Percentiles rank a stretch among this genome's conserved stretches.
These are phyloP conservation scores for Chondrus crispus DNA, from an alignment of 23 red algal species.

Conservation along the genomic window DNA sequence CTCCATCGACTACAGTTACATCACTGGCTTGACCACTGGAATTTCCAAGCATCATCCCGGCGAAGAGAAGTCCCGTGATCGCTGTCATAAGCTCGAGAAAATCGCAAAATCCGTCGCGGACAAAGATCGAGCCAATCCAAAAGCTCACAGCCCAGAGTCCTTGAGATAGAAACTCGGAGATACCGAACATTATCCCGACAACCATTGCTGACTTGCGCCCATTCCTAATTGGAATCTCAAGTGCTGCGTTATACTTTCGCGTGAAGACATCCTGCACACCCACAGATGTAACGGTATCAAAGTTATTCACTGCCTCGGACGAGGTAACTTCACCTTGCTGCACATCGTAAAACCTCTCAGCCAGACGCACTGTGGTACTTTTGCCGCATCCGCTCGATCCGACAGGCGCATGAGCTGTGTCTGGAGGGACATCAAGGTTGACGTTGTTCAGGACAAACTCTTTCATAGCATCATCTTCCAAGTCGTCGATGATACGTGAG, in stretches of 20 bases:
- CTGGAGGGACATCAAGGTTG: slow-evolving; percentile 47
- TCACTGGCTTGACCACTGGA: no score
- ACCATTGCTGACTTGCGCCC: slow-evolving; percentile 37
- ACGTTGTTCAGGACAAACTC: slow-evolving; percentile 67
- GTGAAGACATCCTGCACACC: slow-evolving; percentile 67
- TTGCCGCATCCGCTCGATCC: slow-evolving; percentile 92
- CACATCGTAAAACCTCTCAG: slow-evolving; percentile 90
- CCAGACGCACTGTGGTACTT: slow-evolving; percentile 75
- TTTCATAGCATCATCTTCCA: slow-evolving; percentile 1
- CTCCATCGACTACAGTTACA: no score
- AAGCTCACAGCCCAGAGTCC: slow-evolving; percentile 79
- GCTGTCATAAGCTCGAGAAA: slow-evolving; percentile 57
- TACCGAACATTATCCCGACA: slow-evolving; percentile 61
- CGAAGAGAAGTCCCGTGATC: slow-evolving; percentile 73
- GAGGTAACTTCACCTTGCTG: slow-evolving; percentile 45
- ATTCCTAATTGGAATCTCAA: slow-evolving; percentile 44
- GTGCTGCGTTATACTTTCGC: slow-evolving; percentile 41
- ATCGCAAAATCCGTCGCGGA: slow-evolving; percentile 19
- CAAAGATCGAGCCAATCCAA: slow-evolving; percentile 72
- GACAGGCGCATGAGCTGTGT: slow-evolving; percentile 85
- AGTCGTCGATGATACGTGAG: slow-evolving; percentile 48
- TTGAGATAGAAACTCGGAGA: slow-evolving; percentile 54
- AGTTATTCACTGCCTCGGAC: slow-evolving; percentile 78
- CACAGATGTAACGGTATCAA: slow-evolving; percentile 70
- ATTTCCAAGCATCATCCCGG: slow-evolving; percentile 85